These are phyloP conservation scores for Trichoderma sp. DNA, from an alignment of 2,329 filamentous ascomycete genomes.

Conservation along the genomic window DNA sequence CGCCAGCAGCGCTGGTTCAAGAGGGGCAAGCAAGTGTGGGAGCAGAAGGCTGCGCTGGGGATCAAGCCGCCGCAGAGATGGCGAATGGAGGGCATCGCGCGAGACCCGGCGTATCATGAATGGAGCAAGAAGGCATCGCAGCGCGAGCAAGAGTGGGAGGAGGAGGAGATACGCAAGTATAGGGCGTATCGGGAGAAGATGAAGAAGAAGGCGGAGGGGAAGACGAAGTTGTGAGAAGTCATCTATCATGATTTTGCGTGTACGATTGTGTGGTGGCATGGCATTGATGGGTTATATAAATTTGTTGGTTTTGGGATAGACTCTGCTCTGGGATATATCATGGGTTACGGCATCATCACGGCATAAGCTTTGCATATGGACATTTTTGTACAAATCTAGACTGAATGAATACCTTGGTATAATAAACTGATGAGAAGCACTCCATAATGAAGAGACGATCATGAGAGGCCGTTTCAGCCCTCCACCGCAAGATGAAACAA, in stretches of 20 bases:
- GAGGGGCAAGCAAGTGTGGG: constrained; percentile 60
- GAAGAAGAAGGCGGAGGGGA: constrained; percentile 11
- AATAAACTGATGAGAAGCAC: neutral
- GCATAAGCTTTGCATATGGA: neutral
- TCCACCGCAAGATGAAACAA: constrained; percentile 8
- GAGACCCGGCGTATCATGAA: constrained; percentile 44
- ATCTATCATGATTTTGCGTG: neutral
- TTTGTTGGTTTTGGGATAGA: neutral
- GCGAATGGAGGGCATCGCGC: constrained; percentile 53
- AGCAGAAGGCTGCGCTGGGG: constrained; percentile 57
- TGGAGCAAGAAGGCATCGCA: constrained; percentile 31
- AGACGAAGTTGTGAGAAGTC: neutral
- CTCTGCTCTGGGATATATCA: neutral
- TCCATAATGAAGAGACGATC: neutral
- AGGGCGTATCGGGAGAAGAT: constrained; percentile 26
- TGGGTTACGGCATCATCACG: neutral
- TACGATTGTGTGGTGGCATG: neutral
- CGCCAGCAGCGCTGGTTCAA: constrained; percentile 61
- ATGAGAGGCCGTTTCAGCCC: neutral
- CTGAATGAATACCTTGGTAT: neutral
- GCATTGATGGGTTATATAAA: neutral
- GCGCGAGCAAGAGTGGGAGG: constrained; percentile 31
- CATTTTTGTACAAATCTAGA: neutral
- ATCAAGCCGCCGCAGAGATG: constrained; percentile 60
- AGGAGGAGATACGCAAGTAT: constrained; percentile 31